phyloP scores from a whole-genome alignment of 2,329 filamentous ascomycete genomes.

The Trichoderma sp. region DNA sequence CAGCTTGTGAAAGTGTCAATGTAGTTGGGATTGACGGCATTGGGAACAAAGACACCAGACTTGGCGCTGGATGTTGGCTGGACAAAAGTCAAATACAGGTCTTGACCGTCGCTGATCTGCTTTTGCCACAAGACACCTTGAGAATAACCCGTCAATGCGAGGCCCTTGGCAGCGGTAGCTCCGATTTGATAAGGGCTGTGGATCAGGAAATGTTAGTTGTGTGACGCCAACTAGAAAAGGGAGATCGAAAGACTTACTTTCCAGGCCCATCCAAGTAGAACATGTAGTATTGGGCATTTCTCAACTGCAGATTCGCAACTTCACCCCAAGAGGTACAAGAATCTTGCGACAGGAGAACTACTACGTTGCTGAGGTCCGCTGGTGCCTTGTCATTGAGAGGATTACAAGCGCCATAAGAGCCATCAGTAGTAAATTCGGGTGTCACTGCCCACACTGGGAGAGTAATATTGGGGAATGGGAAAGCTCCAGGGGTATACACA shows the following conservation, averaged over 20 bases:
- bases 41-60: constrained; percentile 26
- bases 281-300: constrained; percentile 60
- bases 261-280: constrained; percentile 55
- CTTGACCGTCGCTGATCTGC: background rate
- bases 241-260: background rate
- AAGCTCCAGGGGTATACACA: background rate
- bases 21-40: constrained; percentile 49
- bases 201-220: background rate
- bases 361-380: constrained; percentile 53
- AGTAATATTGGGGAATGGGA: background rate
- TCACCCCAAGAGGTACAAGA: constrained; percentile 49
- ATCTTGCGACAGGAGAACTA: constrained; percentile 60
- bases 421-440: constrained; percentile 43
- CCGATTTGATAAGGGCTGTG: background rate
- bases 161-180: constrained; percentile 28
- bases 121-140: constrained; percentile 24
- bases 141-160: constrained; percentile 35
- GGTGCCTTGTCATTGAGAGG: constrained; percentile 50
- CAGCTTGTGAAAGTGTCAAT: constrained; percentile 55
- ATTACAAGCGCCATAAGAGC: constrained; percentile 50
- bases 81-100: background rate
- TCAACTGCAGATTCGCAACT: constrained; percentile 53
- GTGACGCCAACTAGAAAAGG: accelerated
- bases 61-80: background rate
- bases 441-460: constrained; percentile 50